Evolutionary conservation across 352 stramenopile species (phyloP), one percentile per base, ranked within the genome.

Genomic region (Globisporangium nagaii): DNA sequence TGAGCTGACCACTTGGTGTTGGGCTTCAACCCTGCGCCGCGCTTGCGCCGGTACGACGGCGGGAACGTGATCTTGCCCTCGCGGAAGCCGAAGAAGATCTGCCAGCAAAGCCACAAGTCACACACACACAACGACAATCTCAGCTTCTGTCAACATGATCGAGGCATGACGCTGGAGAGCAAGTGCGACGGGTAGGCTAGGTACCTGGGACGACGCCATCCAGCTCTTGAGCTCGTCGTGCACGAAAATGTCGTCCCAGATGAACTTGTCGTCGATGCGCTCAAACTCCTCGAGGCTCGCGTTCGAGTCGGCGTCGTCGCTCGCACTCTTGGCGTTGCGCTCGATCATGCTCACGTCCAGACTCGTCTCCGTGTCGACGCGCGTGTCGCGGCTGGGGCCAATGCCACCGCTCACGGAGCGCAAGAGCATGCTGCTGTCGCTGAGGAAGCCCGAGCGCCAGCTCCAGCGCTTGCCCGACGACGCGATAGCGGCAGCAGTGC

Each of bases 81-180:
- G 28, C 75, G 63, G 53, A 94, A 94, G 25, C 82, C 81, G 51
- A 82, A 86, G 48, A 92, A 87, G 51, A 94, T 68, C 60, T 86
- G 44, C 50, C 36, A 17, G 11, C 12, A 30, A 48, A 34, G 27
- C 3, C 27, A 50, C 7, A 34, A 34, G 4, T 27, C 31, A 19
- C 37, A 36, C 58, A 32, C 67, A 49, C n/a, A 25, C 25, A 25
- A 10, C 15, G 15, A 43, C n/a, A 43, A 25, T 22, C n/a, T 12
- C 43, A 49, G 25, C 11, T n/a, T n/a, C n/a, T n/a, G n/a, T n/a
- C 25, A 25, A 36, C 42, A 43, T 24, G 12, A n/a, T 19, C 41
- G n/a, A n/a, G n/a, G n/a, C n/a, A n/a, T n/a, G n/a, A n/a, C n/a
- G n/a, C n/a, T n/a, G n/a, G n/a, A n/a, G n/a, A n/a, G n/a, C n/a